Percentiles rank a stretch among this genome's conserved stretches.
phyloP scores from a whole-genome alignment of 139 green algal species.

The Haematococcus lacustris region DNA sequence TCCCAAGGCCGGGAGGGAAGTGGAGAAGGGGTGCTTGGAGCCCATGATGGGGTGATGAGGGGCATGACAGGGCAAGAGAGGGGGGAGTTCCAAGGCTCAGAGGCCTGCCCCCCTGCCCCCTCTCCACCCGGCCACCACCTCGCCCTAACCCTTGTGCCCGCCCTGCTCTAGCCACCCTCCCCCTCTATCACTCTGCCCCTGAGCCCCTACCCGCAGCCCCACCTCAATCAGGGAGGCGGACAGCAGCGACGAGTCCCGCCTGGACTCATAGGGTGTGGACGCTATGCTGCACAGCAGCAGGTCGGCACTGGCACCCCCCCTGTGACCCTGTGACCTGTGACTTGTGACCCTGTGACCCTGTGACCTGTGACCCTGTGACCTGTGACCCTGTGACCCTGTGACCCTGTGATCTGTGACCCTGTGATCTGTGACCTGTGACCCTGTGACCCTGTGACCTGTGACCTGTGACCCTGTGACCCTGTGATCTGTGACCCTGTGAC shows the following conservation, averaged over 20 bases:
- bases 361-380: neutral
- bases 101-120: no score
- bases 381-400: neutral
- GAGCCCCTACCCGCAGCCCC: neutral
- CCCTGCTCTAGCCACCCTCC: no score
- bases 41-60: no score
- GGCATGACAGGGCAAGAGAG: no score
- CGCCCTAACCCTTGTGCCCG: no score
- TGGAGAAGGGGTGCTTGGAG: no score
- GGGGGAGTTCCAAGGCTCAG: no score
- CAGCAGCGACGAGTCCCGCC: conserved; percentile 52
- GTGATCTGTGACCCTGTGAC: no score
- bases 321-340: neutral
- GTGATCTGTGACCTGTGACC: conserved; percentile 7
- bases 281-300: conserved; percentile 35
- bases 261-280: conserved; percentile 55
- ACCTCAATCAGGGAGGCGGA: conserved; percentile 73
- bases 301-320: neutral
- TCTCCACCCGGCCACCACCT: no score
- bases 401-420: conserved; percentile 16
- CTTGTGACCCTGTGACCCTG: neutral
- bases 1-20: no score
- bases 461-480: neutral
- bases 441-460: neutral
- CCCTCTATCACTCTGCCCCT: neutral